Conservation (phyloP, 2,329 filamentous ascomycete species). For the Hypoxylon sp. region DNA sequence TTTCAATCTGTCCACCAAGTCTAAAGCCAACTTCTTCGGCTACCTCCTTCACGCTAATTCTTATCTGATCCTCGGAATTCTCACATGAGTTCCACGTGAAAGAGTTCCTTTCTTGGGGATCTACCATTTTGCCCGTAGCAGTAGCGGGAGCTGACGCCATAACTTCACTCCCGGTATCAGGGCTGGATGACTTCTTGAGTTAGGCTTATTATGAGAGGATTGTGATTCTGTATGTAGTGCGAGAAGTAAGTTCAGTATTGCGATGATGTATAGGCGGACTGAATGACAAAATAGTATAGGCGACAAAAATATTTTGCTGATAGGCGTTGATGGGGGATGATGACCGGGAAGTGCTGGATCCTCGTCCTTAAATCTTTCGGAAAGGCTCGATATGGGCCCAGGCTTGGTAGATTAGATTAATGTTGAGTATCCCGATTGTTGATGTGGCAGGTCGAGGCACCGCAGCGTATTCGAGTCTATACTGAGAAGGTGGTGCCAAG, state of each 20-base stretch:
- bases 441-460: background rate
- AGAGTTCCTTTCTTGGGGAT: background rate
- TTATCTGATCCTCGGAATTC: background rate
- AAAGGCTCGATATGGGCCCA: background rate
- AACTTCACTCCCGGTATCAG: too few relatives aligned
- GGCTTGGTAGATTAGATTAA: background rate
- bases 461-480: background rate
- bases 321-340: background rate
- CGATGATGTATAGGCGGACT: background rate
- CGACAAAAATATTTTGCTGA: background rate
- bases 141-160: background rate
- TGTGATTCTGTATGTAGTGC: background rate
- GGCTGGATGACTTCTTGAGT: background rate
- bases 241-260: background rate
- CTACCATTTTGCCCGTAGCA: background rate
- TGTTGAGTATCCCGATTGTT: background rate
- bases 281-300: background rate
- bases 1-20: background rate
- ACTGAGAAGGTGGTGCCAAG: background rate
- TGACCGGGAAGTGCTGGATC: background rate
- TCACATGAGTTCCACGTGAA: conserved; percentile 14
- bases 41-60: conserved; percentile 11
- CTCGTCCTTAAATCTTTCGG: background rate
- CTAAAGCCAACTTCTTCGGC: conserved; percentile 1
- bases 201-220: background rate